phyloP scores from a whole-genome alignment of 1,284 basidiomycete species.

The Pisolithus thermaeus region DNA sequence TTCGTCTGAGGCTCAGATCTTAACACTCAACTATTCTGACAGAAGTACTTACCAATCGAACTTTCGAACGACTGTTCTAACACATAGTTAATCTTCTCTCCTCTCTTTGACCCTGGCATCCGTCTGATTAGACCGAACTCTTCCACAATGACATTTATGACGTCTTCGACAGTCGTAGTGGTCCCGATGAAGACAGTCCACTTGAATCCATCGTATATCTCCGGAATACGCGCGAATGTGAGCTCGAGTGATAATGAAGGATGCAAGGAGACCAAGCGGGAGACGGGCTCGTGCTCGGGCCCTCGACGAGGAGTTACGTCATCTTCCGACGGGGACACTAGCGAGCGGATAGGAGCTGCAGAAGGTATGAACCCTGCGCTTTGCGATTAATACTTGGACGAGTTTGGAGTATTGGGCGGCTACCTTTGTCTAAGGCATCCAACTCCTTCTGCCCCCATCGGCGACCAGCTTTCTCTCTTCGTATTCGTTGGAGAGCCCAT shows the following conservation, averaged over 20 bases:
- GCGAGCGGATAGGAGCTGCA: slow-evolving; percentile 42
- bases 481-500: slow-evolving; percentile 65
- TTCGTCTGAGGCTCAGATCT: slow-evolving; percentile 2
- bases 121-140: slow-evolving; percentile 67
- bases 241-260: slow-evolving; percentile 50
- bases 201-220: slow-evolving; percentile 68
- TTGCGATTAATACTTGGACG: background rate
- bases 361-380: slow-evolving; percentile 47
- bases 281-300: slow-evolving; percentile 56
- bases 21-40: background rate
- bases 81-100: slow-evolving; percentile 53
- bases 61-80: slow-evolving; percentile 37
- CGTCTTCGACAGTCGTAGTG: slow-evolving; percentile 44
- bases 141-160: slow-evolving; percentile 49
- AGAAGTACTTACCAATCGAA: slow-evolving; percentile 10
- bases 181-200: slow-evolving; percentile 62
- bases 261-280: slow-evolving; percentile 71
- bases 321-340: slow-evolving; percentile 37
- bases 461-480: slow-evolving; percentile 51
- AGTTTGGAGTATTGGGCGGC: slow-evolving; percentile 13
- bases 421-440: slow-evolving; percentile 58
- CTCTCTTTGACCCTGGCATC: slow-evolving; percentile 55
- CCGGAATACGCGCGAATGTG: slow-evolving; percentile 67
- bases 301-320: slow-evolving; percentile 21
- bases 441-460: slow-evolving; percentile 69